Percentiles rank a stretch among this genome's conserved stretches.
Conservation (phyloP, 1,284 basidiomycete species). For the Puccinia hordei region DNA sequence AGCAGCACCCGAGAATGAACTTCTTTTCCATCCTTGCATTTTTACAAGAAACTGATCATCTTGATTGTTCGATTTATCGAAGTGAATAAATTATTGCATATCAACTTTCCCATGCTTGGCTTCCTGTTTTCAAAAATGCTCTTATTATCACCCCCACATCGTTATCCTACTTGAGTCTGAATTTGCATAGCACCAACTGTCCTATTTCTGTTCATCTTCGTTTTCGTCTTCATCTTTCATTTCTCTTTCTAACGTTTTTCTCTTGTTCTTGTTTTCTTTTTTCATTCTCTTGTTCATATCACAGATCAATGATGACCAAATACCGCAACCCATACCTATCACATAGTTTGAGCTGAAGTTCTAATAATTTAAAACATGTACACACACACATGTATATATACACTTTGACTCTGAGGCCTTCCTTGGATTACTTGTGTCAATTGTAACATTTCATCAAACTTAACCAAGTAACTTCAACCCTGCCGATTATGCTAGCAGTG, state of each 20-base stretch:
- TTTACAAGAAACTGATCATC: neutral
- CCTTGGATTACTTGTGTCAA: no score
- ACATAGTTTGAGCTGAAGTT: no score
- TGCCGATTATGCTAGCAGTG: no score
- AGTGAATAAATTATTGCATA: neutral
- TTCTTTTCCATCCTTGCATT: neutral
- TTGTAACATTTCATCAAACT: no score
- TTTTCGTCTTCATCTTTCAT: slow-evolving; percentile 1
- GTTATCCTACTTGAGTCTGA: neutral
- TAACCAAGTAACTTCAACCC: no score
- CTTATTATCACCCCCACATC: neutral
- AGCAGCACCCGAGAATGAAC: neutral
- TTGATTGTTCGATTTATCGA: slow-evolving; percentile 17
- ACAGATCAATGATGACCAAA: neutral
- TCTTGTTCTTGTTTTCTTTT: slow-evolving; percentile 12
- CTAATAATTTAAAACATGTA: no score
- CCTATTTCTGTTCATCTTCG: neutral
- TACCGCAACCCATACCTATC: no score
- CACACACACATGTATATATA: no score
- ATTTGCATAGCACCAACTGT: neutral
- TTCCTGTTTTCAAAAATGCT: neutral
- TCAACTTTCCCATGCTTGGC: neutral
- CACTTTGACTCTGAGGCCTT: no score
- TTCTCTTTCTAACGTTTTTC: neutral
- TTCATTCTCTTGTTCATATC: neutral